Base-by-base conservation (phyloP, 176 grass and related monocot species). In the Carex scoparia region DNA sequence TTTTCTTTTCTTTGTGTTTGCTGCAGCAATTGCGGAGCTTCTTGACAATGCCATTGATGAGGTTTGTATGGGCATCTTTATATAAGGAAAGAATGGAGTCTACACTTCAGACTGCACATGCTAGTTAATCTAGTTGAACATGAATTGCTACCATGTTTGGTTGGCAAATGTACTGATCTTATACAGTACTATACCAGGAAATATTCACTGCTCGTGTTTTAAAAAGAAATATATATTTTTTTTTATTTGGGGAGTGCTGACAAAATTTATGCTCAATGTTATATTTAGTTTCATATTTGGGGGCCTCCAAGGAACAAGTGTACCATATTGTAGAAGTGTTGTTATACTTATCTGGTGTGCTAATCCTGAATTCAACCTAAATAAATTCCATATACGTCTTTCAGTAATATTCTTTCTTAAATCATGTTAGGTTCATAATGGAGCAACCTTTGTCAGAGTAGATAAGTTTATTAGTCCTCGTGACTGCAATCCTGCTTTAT, bases 21-120 rank as follows among this genome's bases (percentile, higher is more conserved):
- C 81, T 90, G 74, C 81, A 90, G 89, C 89, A n/a, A 81, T 90
- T 74, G 89, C 89, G 46, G 89, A 90, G 79, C 86, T 90, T 60
- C 81, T 90, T 81, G 89, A 90, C 70, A 90, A 90, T 78, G 89
- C 89, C 84, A 70, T 90, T 76, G 89, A 90, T 67, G 89, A 90
- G 89, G 89, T 90, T 74, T 18, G 18, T 74, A n/a, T 65, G 7
- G 57, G 35, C 62, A 49, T 54, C n/a, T 56, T 79, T 7, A 56
- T 58, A 10, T 78, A 16, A 56, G 8, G 46, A 72, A 72, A 18
- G 18, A 65, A 4, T 65, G 30, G 28, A 65, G 9, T 13, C 10
- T 65, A 65, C 33, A 13, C 32, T 69, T 38, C 3, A 69, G 13
- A 16, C 33, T 7, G 65, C 14, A 37, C 30, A 6, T 69, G 1